Percentiles rank a stretch among this genome's conserved stretches.
Evolutionary conservation across 768 basidiomycete genomes (phyloP).

Genomic region (Suillus clintonianus): DNA sequence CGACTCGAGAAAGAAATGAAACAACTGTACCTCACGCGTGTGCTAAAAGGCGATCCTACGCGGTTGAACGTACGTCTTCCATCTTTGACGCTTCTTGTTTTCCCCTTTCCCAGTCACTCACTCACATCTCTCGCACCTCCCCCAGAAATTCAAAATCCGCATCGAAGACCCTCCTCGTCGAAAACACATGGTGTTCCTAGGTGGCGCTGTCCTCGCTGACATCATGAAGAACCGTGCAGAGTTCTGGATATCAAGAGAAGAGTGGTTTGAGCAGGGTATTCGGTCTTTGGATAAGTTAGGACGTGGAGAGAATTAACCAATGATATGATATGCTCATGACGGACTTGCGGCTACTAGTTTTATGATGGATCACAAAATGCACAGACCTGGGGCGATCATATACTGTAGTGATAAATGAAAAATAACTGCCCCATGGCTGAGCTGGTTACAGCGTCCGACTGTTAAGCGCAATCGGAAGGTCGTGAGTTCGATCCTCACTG

Average conservation of each 20-base stretch:
- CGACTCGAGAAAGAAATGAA: constrained; percentile 99
- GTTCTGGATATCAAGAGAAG: constrained; percentile 94
- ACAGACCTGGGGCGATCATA: background rate
- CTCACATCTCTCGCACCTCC: background rate
- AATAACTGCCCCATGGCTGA: constrained; percentile 50
- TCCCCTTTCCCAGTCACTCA: background rate
- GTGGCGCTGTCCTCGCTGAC: constrained; percentile 96
- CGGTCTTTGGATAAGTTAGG: constrained; percentile 85
- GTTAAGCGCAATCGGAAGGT: constrained; percentile 49
- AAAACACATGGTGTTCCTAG: constrained; percentile 99
- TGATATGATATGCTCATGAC: constrained; percentile 3
- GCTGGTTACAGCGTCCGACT: constrained; percentile 54
- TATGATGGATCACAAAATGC: background rate
- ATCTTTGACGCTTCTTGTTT: background rate
- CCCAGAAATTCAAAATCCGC: constrained; percentile 97
- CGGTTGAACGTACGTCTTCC: constrained; percentile 75
- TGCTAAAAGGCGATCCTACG: constrained; percentile 79
- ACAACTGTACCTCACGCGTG: constrained; percentile 93
- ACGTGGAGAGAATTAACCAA: constrained; percentile 50
- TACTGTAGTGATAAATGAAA: background rate
- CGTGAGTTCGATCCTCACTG: constrained; percentile 56
- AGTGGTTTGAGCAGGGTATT: constrained; percentile 92
- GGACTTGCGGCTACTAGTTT: background rate
- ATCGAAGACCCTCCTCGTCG: constrained; percentile 98
- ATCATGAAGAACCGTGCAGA: constrained; percentile 95